A percentile compares a stretch with the other conserved stretches of the same genome.
Conservation (phyloP, 208 protist genomes). For the Trypanosomatidae sp. region DNA sequence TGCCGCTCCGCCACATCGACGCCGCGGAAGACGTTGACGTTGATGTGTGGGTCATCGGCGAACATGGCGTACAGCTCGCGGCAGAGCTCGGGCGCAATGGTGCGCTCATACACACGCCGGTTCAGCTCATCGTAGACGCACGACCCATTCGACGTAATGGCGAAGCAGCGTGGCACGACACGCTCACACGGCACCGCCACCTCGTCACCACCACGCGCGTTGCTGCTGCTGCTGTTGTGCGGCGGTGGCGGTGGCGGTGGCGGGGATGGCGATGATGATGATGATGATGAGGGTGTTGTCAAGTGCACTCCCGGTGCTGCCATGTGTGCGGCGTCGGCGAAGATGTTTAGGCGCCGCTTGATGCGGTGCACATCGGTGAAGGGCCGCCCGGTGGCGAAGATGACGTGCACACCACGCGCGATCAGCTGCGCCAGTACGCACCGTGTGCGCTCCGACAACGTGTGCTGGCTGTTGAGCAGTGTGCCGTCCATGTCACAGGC, state of each 20-base stretch:
- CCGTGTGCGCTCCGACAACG: conserved; percentile 23
- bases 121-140: conserved; percentile 46
- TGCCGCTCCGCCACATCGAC: conserved; percentile 15
- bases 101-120: conserved; percentile 22
- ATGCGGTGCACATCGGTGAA: conserved; percentile 46
- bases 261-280: neutral
- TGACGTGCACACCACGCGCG: conserved; percentile 48
- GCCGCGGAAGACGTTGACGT: conserved; percentile 36
- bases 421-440: conserved; percentile 31
- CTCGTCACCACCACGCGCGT: neutral
- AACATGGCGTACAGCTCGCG: conserved; percentile 28
- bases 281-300: conserved; percentile 8
- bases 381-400: conserved; percentile 64
- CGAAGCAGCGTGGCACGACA: conserved; percentile 42
- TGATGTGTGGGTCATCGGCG: conserved; percentile 28
- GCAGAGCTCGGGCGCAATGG: conserved; percentile 13
- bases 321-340: conserved; percentile 16
- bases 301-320: conserved; percentile 27
- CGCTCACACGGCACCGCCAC: conserved; percentile 1
- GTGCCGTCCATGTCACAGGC: conserved; percentile 67
- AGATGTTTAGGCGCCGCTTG: conserved; percentile 40
- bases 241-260: neutral
- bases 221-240: neutral
- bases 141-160: conserved; percentile 48
- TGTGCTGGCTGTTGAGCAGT: conserved; percentile 22